A percentile compares a stretch with the other conserved stretches of the same genome.
These are phyloP conservation scores for Apiospora phragmitis DNA, from an alignment of 2,329 filamentous ascomycete genomes.

Conservation along the genomic window DNA sequence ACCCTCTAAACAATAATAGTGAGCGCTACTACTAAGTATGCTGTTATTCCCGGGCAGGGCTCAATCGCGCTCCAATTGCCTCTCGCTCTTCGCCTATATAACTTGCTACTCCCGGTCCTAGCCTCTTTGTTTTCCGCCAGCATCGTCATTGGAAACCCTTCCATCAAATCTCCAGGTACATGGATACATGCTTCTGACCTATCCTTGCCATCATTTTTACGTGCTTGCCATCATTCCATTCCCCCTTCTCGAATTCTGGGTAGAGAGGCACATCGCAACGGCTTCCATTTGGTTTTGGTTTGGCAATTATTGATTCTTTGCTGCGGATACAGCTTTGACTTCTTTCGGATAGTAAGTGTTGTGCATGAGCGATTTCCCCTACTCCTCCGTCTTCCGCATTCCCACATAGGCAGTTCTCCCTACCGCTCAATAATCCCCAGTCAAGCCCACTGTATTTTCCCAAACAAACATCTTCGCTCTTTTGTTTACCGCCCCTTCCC, in stretches of 20 bases:
- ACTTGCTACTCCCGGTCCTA: neutral
- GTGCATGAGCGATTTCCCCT: conserved; percentile 6
- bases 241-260: neutral
- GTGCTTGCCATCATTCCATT: neutral
- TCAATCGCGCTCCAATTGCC: neutral
- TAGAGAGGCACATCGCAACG: neutral
- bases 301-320: neutral
- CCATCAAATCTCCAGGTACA: neutral
- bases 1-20: neutral
- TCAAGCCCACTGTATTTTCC: conserved; percentile 6
- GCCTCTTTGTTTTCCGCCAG: neutral
- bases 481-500: neutral
- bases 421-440: neutral
- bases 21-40: neutral
- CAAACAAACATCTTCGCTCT: neutral
- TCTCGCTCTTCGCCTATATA: neutral
- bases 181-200: neutral
- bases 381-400: neutral
- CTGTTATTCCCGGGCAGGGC: neutral
- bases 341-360: conserved; percentile 8
- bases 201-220: neutral
- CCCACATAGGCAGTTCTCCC: neutral
- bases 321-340: conserved; percentile 6
- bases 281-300: neutral
- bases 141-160: neutral